phyloP scores from a whole-genome alignment of 257 asterid species.

The Plantago ovata region DNA sequence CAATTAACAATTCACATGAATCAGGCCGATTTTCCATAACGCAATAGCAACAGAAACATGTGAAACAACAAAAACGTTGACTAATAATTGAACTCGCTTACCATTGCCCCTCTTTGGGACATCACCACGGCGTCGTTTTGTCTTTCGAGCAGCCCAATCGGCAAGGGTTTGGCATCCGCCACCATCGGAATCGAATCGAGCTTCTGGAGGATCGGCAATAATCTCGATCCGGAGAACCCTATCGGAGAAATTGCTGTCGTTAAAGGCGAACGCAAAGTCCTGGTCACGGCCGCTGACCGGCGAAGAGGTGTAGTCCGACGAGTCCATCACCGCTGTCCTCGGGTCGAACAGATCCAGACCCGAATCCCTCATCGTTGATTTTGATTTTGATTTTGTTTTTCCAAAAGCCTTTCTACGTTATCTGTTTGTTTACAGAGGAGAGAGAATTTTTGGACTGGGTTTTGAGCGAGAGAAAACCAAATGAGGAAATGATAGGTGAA shows the following conservation, averaged over 20 bases:
- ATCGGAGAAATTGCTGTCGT: slow-evolving; percentile 79
- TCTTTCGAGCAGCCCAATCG: slow-evolving; percentile 64
- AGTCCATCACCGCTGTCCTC: slow-evolving; percentile 58
- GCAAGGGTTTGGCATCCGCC: slow-evolving; percentile 44
- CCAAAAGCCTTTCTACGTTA: not conserved
- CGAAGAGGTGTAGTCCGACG: slow-evolving; percentile 42
- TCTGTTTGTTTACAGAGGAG: not conserved
- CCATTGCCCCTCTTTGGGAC: slow-evolving; percentile 39
- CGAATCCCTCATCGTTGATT: slow-evolving; percentile 48
- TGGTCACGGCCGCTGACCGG: slow-evolving; percentile 38
- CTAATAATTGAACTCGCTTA: slow-evolving; percentile 25
- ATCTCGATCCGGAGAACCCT: slow-evolving; percentile 70
- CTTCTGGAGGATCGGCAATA: slow-evolving; percentile 41
- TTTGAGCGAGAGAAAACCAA: no score
- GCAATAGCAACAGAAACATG: no score
- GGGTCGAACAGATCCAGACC: slow-evolving; percentile 85
- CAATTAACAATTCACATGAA: no score
- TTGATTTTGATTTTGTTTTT: no score
- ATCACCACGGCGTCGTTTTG: slow-evolving; percentile 60
- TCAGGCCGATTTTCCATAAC: no score
- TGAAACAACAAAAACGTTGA: slow-evolving; percentile 1
- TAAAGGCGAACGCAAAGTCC: slow-evolving; percentile 80
- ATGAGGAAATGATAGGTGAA: no score
- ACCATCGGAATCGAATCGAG: slow-evolving; percentile 34
- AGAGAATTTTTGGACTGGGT: no score